These are phyloP conservation scores for thale cress (Arabidopsis thaliana) DNA, from an alignment of 345 rosid species.

Conservation along the genomic window DNA sequence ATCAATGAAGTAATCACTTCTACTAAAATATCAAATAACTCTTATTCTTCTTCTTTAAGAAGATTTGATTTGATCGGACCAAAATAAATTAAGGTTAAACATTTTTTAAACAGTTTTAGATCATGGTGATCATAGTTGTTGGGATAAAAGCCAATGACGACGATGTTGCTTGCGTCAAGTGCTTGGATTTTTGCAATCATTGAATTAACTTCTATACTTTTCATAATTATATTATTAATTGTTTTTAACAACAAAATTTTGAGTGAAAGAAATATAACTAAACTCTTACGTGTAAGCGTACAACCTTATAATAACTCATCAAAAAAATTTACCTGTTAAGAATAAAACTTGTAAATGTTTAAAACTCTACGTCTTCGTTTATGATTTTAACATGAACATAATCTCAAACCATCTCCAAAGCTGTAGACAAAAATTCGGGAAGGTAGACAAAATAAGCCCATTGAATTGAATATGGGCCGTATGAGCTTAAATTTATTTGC, in stretches of 20 bases:
- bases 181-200: constrained; percentile 45
- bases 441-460: neutral
- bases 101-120: constrained; percentile 21
- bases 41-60: neutral
- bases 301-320: neutral
- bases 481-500: neutral
- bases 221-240: constrained; percentile 2
- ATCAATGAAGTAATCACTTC: constrained; percentile 7
- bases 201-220: constrained; percentile 10
- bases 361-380: neutral
- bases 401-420: neutral
- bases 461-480: neutral
- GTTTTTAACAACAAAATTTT: neutral
- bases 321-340: neutral
- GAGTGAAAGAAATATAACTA: neutral
- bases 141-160: constrained; percentile 41
- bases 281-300: neutral
- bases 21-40: neutral
- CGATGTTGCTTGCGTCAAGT: constrained; percentile 42
- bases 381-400: neutral
- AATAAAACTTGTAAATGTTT: neutral
- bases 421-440: too few species aligned
- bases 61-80: constrained; percentile 29
- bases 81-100: constrained; percentile 8
- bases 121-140: constrained; percentile 43